Percentiles rank a stretch among this genome's conserved stretches.
Conservation (phyloP, 2,329 filamentous ascomycete species). For the Biscogniauxia mediterranea region DNA sequence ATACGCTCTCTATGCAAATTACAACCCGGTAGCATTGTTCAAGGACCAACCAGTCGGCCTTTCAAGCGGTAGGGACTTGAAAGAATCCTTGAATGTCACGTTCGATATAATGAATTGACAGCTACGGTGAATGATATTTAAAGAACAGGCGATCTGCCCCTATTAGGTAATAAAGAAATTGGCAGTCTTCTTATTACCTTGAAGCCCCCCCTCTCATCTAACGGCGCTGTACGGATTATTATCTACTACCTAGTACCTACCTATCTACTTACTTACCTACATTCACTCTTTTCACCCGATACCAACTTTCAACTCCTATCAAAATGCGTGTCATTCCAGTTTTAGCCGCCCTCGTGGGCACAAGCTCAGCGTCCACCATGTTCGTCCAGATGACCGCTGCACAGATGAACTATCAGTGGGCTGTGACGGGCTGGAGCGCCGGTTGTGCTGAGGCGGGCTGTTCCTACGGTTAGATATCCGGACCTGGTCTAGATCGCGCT, state of each 20-base stretch:
- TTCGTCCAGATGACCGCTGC: conserved; percentile 24
- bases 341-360: conserved; percentile 8
- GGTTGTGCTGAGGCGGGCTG: conserved; percentile 21
- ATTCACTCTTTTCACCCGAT: not conserved
- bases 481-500: not conserved
- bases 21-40: not conserved
- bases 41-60: not conserved
- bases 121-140: not conserved
- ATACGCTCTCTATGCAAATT: not conserved
- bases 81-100: not conserved
- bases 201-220: not conserved
- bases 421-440: conserved; percentile 26
- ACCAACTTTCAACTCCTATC: not conserved
- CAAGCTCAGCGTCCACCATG: conserved; percentile 20
- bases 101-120: not conserved
- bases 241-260: too few relatives aligned
- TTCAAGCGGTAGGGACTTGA: not conserved
- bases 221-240: too few relatives aligned
- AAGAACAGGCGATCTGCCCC: not conserved
- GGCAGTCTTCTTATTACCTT: not conserved
- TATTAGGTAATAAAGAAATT: not conserved
- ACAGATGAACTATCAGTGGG: conserved; percentile 25
- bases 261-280: too few relatives aligned
- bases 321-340: not conserved
- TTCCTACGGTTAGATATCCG: conserved; percentile 25